Percentiles rank a stretch among this genome's conserved stretches.
Conservation (phyloP, 345 rosid species). For the Dovyalis caffra region DNA sequence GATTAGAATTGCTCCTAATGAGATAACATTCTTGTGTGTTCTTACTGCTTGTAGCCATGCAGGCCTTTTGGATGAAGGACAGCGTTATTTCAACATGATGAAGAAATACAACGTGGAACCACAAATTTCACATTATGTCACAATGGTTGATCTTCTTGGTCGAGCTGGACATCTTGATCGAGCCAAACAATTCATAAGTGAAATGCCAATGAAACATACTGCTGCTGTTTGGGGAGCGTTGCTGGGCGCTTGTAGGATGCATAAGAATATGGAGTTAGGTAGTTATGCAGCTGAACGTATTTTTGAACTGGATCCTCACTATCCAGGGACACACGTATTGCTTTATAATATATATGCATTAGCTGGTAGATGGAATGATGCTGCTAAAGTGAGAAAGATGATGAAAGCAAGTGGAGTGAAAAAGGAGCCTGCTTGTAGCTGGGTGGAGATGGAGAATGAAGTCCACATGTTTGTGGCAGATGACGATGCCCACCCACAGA, state of each 20-base stretch:
- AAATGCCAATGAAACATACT: slow-evolving; percentile 55
- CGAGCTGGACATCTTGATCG: slow-evolving; percentile 54
- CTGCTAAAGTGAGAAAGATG: slow-evolving; percentile 53
- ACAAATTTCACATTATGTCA: slow-evolving; percentile 42
- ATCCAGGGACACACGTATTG: slow-evolving; percentile 55
- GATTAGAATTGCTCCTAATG: slow-evolving; percentile 42
- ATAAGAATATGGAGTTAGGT: slow-evolving; percentile 57
- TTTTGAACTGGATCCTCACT: slow-evolving; percentile 53
- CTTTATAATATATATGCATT: slow-evolving; percentile 62
- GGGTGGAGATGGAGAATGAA: slow-evolving; percentile 61
- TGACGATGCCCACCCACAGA: slow-evolving; percentile 54
- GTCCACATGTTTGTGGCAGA: slow-evolving; percentile 61
- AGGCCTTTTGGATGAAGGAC: slow-evolving; percentile 54
- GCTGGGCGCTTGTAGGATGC: slow-evolving; percentile 71
- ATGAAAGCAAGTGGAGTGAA: slow-evolving; percentile 55
- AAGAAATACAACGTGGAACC: slow-evolving; percentile 45
- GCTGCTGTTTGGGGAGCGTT: slow-evolving; percentile 60
- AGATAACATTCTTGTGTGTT: slow-evolving; percentile 56
- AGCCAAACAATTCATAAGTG: slow-evolving; percentile 46
- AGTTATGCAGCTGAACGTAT: slow-evolving; percentile 53
- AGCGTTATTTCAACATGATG: slow-evolving; percentile 47
- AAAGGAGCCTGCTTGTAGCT: slow-evolving; percentile 65
- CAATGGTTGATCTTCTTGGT: slow-evolving; percentile 67
- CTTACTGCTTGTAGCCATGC: slow-evolving; percentile 73
- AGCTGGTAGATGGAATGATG: slow-evolving; percentile 58